Evolutionary conservation across 2,329 filamentous ascomycete genomes (phyloP).

Genomic region (Leptodontidium sp.): DNA sequence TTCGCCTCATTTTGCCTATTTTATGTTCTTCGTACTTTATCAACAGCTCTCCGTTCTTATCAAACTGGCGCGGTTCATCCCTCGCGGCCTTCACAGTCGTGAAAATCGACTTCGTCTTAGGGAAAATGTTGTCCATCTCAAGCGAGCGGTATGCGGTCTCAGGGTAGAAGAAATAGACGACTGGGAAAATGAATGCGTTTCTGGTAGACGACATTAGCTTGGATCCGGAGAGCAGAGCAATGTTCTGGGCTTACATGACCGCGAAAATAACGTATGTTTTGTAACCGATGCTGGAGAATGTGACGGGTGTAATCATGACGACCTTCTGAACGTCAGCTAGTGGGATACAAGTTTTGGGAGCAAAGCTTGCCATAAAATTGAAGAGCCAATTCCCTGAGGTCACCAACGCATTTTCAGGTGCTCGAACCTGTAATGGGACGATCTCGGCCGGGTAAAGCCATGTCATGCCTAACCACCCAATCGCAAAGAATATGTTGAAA

Average conservation of each 20-base stretch:
- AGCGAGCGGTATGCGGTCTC: constrained; percentile 70
- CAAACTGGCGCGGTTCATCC: constrained; percentile 63
- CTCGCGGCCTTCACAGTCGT: constrained; percentile 49
- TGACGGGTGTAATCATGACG: constrained; percentile 50
- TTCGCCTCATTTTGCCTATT: neutral
- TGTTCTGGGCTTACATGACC: constrained; percentile 39
- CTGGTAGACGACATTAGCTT: constrained; percentile 67
- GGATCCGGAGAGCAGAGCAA: constrained; percentile 38
- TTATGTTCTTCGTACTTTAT: constrained; percentile 43
- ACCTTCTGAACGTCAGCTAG: constrained; percentile 27
- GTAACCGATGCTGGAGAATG: constrained; percentile 60
- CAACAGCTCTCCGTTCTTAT: constrained; percentile 65
- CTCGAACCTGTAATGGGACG: constrained; percentile 59
- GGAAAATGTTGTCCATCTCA: constrained; percentile 72
- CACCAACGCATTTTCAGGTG: constrained; percentile 64
- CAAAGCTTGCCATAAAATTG: constrained; percentile 58
- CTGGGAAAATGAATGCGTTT: constrained; percentile 45
- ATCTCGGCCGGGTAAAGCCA: constrained; percentile 68
- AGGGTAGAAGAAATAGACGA: constrained; percentile 69
- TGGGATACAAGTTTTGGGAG: too few species aligned
- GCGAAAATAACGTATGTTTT: constrained; percentile 73
- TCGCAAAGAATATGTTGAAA: constrained; percentile 61
- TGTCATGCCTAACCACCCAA: constrained; percentile 61
- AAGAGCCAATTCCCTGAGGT: constrained; percentile 57
- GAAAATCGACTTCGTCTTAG: constrained; percentile 58